Evolutionary conservation across 2,329 filamentous ascomycete genomes (phyloP).

Genomic region (Alternaria sp.): DNA sequence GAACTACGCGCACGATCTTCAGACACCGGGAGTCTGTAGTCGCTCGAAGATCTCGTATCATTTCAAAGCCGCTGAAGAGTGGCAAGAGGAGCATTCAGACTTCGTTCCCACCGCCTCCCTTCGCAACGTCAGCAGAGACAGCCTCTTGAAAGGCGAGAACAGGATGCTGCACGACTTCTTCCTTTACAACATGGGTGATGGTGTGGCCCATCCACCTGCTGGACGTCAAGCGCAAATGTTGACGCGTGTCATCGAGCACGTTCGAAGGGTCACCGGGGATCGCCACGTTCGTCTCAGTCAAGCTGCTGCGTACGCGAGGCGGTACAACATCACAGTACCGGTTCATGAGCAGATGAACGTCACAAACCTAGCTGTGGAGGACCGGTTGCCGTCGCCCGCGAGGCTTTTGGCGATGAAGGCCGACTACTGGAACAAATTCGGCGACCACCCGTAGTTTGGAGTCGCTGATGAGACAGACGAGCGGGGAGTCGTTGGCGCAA

Average conservation of each 20-base stretch:
- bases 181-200: slow-evolving; percentile 10
- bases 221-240: slow-evolving; percentile 5
- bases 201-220: not conserved
- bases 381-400: not conserved
- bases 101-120: not conserved
- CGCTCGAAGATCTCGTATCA: slow-evolving; percentile 6
- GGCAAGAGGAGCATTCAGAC: not conserved
- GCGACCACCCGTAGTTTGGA: not conserved
- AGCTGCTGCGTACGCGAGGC: slow-evolving; percentile 1
- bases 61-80: not conserved
- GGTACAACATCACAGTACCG: not conserved
- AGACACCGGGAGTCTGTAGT: not conserved
- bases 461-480: not conserved
- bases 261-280: not conserved
- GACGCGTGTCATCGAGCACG: slow-evolving; percentile 7
- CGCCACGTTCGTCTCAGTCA: slow-evolving; percentile 6
- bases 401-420: not conserved
- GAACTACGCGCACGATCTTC: not conserved
- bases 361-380: not conserved
- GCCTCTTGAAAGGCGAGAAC: not conserved
- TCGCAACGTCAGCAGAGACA: not conserved
- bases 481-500: not conserved
- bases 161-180: slow-evolving; percentile 4
- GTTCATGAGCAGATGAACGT: not conserved
- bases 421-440: slow-evolving; percentile 1